Evolutionary conservation across 495 filamentous ascomycete genomes (phyloP), one percentile per base, ranked within the genome.

Genomic region (Aspergillus leporis): DNA sequence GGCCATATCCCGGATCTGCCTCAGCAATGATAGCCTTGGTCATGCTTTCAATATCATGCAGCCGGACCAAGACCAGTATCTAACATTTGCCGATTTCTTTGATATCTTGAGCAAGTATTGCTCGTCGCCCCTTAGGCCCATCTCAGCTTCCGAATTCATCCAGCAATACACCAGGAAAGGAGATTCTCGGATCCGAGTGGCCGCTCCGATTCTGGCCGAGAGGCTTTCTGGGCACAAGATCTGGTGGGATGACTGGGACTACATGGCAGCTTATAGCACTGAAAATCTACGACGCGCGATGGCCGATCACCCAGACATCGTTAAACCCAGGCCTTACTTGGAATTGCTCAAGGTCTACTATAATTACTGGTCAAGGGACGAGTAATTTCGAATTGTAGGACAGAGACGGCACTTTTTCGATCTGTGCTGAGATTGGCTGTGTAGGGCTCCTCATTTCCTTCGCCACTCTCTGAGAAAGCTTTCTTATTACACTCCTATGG

Each of bases 21-120:
- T 52, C 5, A 13, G 16, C 8, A 28, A 7, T 12, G 38, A 19
- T 2, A 56, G 45, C 31, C 12, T 52, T 23, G 48, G 61, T 8
- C 57, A 64, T 18, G 61, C 61, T 0, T 64, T 56, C 49, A 64
- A 64, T 23, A 31, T 64, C 16, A 40, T 60, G 16, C 61, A 60
- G 10, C 61, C 61, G 0, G 40, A 48, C 18, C 53, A 59, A 32
- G 47, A 46, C 19, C 21, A 53, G 22, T 19, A 14, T 4, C 34
- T 59, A 12, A 58, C 55, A 1, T 18, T 58, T 9, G 47, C n/a
- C 6, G 34, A 30, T 3, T 43, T 48, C 7, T 58, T 58, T 31
- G 19, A 58, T 5, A 40, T 51, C 2, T 19, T 58, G 13, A 58
- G 46, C 36, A 16, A 41, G 10, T 41, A 38, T 16, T 28, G 46